Conservation (phyloP, 2,329 filamentous ascomycete species). For the Verticillium dahliae region DNA sequence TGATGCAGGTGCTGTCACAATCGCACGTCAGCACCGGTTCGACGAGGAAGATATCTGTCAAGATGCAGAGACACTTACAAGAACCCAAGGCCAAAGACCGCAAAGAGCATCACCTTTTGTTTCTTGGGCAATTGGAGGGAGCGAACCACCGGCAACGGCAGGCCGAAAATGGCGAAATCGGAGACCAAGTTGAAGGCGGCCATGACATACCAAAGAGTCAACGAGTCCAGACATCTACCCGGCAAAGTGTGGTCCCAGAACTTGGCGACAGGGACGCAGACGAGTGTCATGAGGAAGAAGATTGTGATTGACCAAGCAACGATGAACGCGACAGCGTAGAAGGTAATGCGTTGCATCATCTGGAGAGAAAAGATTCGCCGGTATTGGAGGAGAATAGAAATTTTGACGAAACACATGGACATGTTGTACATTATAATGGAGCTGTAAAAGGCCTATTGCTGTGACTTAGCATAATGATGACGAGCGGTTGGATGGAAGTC, state of each 20-base stretch:
- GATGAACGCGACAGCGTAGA: conserved; percentile 18
- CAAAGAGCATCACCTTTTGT: conserved; percentile 15
- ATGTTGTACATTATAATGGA: conserved; percentile 27
- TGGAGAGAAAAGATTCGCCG: conserved; percentile 26
- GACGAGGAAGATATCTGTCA: neutral
- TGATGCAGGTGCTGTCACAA: conserved; percentile 15
- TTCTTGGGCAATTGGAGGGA: conserved; percentile 13
- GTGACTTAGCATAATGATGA: neutral
- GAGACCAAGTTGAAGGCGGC: conserved; percentile 19
- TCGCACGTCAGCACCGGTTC: neutral
- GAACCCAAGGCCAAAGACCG: conserved; percentile 19
- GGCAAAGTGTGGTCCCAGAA: conserved; percentile 16
- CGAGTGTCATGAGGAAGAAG: conserved; percentile 19
- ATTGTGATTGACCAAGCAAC: conserved; percentile 20
- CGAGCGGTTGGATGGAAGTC: neutral
- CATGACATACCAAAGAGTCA: conserved; percentile 21
- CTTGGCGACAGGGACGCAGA: conserved; percentile 19
- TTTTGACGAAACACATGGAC: conserved; percentile 24
- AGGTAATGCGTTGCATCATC: conserved; percentile 15
- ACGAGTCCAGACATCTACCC: conserved; percentile 16
- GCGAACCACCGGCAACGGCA: conserved; percentile 18
- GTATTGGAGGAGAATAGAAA: conserved; percentile 31
- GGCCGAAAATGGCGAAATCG: conserved; percentile 17
- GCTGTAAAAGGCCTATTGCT: conserved; percentile 19
- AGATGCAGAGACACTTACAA: conserved; percentile 13